phyloP scores from a whole-genome alignment of 225 moss, liverwort and hornwort genomes.

The Bryum argenteum region DNA sequence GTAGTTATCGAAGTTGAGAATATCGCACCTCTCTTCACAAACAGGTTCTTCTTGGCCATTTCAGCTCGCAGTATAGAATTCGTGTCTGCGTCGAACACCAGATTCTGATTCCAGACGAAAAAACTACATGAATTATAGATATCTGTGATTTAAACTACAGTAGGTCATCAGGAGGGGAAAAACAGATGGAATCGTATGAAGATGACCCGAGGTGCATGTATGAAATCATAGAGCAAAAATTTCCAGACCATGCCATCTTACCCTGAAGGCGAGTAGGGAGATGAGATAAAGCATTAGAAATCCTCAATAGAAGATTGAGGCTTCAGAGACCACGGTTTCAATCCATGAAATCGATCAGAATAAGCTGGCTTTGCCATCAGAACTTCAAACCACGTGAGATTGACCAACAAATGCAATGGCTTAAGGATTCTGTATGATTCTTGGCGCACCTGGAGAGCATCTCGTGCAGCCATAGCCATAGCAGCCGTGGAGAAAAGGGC shows the following conservation, averaged over 20 bases:
- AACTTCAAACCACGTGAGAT: too few relatives aligned
- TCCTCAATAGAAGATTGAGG: too few relatives aligned
- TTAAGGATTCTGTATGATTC: neutral
- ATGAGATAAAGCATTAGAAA: neutral
- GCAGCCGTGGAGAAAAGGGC: slow-evolving; percentile 92
- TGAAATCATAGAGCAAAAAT: slow-evolving; percentile 4
- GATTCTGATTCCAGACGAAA: slow-evolving; percentile 61
- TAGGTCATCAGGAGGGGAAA: slow-evolving; percentile 9
- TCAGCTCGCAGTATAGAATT: slow-evolving; percentile 94
- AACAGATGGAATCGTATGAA: slow-evolving; percentile 9
- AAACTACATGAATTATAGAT: slow-evolving; percentile 19
- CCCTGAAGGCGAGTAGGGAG: neutral
- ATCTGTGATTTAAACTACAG: slow-evolving; percentile 8
- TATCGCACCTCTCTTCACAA: slow-evolving; percentile 80
- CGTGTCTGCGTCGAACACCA: slow-evolving; percentile 91
- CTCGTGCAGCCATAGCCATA: slow-evolving; percentile 98
- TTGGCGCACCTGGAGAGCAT: slow-evolving; percentile 84
- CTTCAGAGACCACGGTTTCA: too few relatives aligned
- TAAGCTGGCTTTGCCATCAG: neutral
- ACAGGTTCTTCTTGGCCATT: slow-evolving; percentile 99
- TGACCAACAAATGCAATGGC: neutral
- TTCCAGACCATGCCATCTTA: neutral
- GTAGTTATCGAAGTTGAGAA: slow-evolving; percentile 6
- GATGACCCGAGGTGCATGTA: neutral
- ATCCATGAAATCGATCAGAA: neutral